phyloP scores from a whole-genome alignment of 129 eudicot genomes.

The Silybum marianum region DNA sequence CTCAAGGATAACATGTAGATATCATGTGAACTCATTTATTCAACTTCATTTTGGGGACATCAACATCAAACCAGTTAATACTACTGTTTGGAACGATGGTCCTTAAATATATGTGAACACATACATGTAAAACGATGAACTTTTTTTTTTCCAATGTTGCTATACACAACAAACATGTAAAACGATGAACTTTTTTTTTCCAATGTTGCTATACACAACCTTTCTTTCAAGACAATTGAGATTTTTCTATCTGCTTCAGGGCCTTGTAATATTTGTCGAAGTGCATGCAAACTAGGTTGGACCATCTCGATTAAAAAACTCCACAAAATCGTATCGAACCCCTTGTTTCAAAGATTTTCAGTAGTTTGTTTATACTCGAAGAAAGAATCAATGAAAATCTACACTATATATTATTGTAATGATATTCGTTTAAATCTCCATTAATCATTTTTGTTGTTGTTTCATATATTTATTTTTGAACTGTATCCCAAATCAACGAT shows the following conservation, averaged over 20 bases:
- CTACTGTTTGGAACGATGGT: not conserved
- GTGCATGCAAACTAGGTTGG: not conserved
- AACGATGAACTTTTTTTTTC: not conserved
- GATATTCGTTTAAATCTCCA: not conserved
- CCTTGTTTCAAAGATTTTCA: not conserved
- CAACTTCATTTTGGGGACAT: not conserved
- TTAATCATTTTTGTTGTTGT: too few relatives aligned
- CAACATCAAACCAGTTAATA: not conserved
- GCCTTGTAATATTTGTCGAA: not conserved
- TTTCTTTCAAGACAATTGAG: not conserved
- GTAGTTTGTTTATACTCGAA: too few relatives aligned
- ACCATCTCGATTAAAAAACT: not conserved
- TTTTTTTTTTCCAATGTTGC: not conserved
- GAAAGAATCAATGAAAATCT: not conserved
- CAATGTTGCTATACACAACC: not conserved
- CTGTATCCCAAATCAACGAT: not conserved
- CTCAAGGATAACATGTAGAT: too few relatives aligned
- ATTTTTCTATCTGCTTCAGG: not conserved
- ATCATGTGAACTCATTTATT: not conserved
- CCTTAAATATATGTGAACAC: not conserved
- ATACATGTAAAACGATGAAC: not conserved
- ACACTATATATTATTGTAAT: too few relatives aligned
- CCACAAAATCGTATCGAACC: not conserved
- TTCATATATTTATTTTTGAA: too few relatives aligned
- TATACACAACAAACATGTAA: too few relatives aligned